Conservation (phyloP, 495 filamentous ascomycete species). For the Xylaria intraflava region DNA sequence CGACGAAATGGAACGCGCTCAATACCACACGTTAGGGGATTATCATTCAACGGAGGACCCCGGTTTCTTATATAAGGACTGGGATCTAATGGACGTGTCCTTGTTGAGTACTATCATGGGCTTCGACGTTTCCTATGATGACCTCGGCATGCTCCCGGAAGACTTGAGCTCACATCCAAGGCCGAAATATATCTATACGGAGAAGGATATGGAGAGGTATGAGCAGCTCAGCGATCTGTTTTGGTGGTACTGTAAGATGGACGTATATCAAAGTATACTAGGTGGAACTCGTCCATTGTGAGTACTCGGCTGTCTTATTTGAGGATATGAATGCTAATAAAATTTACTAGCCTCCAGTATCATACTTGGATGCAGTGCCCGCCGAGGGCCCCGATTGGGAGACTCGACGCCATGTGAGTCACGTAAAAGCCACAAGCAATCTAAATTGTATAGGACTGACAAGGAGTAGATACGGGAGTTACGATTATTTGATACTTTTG, state of each 20-base stretch:
- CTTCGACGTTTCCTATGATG: conserved; percentile 27
- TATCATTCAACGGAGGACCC: conserved; percentile 19
- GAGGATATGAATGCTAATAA: conserved; percentile 13
- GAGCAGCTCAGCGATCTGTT: conserved; percentile 80
- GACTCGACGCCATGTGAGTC: conserved; percentile 61
- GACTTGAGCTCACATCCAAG: conserved; percentile 18
- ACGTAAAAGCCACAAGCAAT: not conserved
- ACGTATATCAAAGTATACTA: conserved; percentile 82
- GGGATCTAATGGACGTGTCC: conserved; percentile 30
- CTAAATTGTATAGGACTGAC: not conserved
- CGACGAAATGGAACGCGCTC: conserved; percentile 22
- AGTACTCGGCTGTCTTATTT: conserved; percentile 30
- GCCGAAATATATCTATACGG: conserved; percentile 42
- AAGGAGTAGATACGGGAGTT: conserved; percentile 60
- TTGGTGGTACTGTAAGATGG: conserved; percentile 96
- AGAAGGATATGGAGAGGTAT: conserved; percentile 70
- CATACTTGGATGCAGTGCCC: conserved; percentile 75
- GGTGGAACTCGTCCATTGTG: conserved; percentile 81
- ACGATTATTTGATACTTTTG: conserved; percentile 78
- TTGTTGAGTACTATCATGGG: conserved; percentile 36
- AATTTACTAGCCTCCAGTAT: conserved; percentile 69
- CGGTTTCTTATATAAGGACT: conserved; percentile 22
- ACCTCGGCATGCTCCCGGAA: conserved; percentile 25
- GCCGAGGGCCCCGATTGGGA: conserved; percentile 72
- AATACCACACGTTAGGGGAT: conserved; percentile 17